phyloP scores from a whole-genome alignment of 139 green algal genomes.

The Coccomyxa sp. region DNA sequence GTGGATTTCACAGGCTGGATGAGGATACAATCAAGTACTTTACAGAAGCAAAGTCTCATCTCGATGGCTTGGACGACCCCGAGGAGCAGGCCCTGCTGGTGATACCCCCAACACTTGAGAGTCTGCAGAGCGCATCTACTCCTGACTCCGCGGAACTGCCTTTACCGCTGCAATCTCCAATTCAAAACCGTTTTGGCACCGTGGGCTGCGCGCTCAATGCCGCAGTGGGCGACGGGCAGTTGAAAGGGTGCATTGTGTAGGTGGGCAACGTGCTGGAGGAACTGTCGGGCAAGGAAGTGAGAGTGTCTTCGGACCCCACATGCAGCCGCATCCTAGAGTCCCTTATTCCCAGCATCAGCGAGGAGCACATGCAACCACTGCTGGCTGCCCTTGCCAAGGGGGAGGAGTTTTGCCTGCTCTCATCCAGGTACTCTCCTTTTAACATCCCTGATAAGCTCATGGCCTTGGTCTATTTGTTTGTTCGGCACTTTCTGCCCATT shows the following conservation, averaged over 20 bases:
- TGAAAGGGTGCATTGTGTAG: neutral
- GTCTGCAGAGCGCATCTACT: too few species aligned
- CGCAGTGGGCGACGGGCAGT: too few species aligned
- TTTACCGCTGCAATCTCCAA: too few species aligned
- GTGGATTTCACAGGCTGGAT: neutral
- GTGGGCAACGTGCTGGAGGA: slow-evolving; percentile 67
- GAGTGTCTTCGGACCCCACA: slow-evolving; percentile 29
- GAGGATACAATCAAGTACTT: slow-evolving; percentile 27
- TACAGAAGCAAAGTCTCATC: slow-evolving; percentile 42
- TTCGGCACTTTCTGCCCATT: too few species aligned
- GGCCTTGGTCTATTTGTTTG: too few species aligned
- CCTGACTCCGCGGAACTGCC: too few species aligned
- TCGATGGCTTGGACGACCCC: slow-evolving; percentile 47
- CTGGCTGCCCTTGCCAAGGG: slow-evolving; percentile 8
- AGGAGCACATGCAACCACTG: slow-evolving; percentile 18
- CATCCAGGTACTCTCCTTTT: neutral
- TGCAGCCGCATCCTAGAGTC: slow-evolving; percentile 62
- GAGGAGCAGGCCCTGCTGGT: neutral
- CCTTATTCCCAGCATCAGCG: slow-evolving; percentile 34
- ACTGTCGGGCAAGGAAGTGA: slow-evolving; percentile 18
- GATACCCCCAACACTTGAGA: neutral
- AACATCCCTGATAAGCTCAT: too few species aligned
- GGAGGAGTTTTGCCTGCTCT: neutral
- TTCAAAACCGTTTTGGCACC: too few species aligned
- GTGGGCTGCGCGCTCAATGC: too few species aligned